Evolutionary conservation across 2,329 filamentous ascomycete genomes (phyloP).

Genomic region (Verticillium nubilum): DNA sequence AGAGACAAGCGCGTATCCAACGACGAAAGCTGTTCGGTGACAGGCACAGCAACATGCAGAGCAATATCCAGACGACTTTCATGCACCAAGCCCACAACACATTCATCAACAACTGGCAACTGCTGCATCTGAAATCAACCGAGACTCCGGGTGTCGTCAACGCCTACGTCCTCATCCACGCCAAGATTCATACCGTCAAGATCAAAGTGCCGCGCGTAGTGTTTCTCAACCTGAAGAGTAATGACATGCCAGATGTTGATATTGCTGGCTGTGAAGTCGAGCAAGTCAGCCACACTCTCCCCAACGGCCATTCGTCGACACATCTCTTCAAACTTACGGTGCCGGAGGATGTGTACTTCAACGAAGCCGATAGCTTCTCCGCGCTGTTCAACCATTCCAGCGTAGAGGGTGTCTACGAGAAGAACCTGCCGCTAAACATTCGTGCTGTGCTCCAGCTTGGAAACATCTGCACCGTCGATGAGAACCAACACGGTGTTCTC

Average conservation of each 20-base stretch:
- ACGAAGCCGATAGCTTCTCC: conserved; percentile 76
- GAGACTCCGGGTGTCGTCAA: conserved; percentile 81
- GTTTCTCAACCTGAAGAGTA: conserved; percentile 85
- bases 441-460: conserved; percentile 86
- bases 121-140: conserved; percentile 79
- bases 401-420: conserved; percentile 96
- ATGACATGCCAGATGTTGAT: conserved; percentile 82
- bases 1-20: conserved; percentile 81
- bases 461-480: conserved; percentile 88
- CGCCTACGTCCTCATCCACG: conserved; percentile 88
- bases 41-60: conserved; percentile 60
- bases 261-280: conserved; percentile 83
- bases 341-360: conserved; percentile 80
- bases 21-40: conserved; percentile 92
- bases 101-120: conserved; percentile 91
- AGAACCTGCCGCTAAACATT: conserved; percentile 79
- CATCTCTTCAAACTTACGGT: conserved; percentile 94
- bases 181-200: conserved; percentile 83
- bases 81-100: conserved; percentile 86
- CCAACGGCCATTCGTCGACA: conserved; percentile 89
- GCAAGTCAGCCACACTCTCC: conserved; percentile 87
- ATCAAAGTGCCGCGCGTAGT: conserved; percentile 84
- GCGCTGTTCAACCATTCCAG: conserved; percentile 85
- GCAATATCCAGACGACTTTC: conserved; percentile 66
- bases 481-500: conserved; percentile 81